Conservation (phyloP, 2,329 filamentous ascomycete genomes). For the Trichoderma polysporum region DNA sequence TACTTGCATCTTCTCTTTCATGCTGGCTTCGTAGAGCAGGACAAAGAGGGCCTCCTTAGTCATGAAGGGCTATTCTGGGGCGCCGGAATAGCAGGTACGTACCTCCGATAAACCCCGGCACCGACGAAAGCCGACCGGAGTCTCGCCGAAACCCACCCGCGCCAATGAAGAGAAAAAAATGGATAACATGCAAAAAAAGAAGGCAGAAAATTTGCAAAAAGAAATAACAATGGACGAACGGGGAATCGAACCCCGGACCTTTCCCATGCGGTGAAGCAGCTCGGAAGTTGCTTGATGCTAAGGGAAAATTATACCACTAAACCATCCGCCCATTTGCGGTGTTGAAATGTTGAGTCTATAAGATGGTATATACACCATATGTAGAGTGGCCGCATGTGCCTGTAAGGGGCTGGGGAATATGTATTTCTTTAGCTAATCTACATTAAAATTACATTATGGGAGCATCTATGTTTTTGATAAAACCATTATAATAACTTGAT, state of each 20-base stretch:
- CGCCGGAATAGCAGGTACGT: background rate
- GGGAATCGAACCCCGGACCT: conserved; percentile 25
- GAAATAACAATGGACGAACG: conserved; percentile 20
- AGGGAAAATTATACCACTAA: conserved; percentile 22
- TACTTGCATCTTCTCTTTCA: background rate
- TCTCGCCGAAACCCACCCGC: background rate
- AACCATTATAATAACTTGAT: background rate
- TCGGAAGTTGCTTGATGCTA: conserved; percentile 15
- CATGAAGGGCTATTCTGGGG: background rate
- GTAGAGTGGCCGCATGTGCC: background rate
- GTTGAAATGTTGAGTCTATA: background rate
- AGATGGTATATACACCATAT: background rate
- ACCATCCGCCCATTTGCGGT: conserved; percentile 21
- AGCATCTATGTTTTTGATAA: no score
- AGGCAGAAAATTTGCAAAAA: background rate
- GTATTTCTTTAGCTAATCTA: background rate
- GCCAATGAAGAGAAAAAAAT: background rate
- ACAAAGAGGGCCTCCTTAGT: background rate
- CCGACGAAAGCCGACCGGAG: background rate
- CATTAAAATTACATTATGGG: background rate
- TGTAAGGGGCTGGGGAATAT: background rate
- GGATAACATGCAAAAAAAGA: background rate
- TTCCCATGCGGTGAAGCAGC: conserved; percentile 17
- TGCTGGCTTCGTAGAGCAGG: background rate
- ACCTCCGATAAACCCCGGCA: background rate